phyloP scores from a whole-genome alignment of 208 protist genomes.

The Trypanosoma mega region DNA sequence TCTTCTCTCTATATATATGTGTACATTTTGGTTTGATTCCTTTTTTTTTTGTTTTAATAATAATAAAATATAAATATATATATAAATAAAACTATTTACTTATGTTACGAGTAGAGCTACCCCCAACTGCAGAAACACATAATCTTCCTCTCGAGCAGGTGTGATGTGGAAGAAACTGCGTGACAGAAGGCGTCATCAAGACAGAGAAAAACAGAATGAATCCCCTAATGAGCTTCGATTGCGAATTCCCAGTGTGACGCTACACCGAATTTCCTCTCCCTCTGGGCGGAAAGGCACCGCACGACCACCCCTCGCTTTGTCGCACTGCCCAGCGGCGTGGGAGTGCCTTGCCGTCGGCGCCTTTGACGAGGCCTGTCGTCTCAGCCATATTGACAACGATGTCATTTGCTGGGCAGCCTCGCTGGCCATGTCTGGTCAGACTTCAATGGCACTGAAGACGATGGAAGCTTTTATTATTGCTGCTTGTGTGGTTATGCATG shows the following conservation, averaged over 20 bases:
- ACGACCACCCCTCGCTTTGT: neutral
- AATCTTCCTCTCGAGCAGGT: too few species aligned
- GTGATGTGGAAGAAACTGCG: too few species aligned
- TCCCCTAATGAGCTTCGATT: too few species aligned
- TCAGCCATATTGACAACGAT: conserved; percentile 55
- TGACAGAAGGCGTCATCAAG: too few species aligned
- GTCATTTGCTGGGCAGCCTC: conserved; percentile 49
- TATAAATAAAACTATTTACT: too few species aligned
- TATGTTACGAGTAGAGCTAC: too few species aligned
- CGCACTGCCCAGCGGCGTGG: conserved; percentile 35
- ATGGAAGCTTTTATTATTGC: conserved; percentile 72
- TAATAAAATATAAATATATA: too few species aligned
- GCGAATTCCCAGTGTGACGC: too few species aligned
- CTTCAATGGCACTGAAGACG: conserved; percentile 33
- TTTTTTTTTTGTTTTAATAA: conserved; percentile 1
- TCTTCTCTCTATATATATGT: conserved; percentile 15
- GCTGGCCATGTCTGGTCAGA: conserved; percentile 46
- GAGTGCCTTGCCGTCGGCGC: conserved; percentile 42
- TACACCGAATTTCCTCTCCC: neutral
- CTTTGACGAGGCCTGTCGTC: conserved; percentile 40
- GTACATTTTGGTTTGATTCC: conserved; percentile 12
- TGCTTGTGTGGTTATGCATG: conserved; percentile 41
- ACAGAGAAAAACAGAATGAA: too few species aligned
- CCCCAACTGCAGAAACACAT: too few species aligned
- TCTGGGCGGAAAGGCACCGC: neutral